A percentile compares a stretch with the other conserved stretches of the same genome.
Conservation (phyloP, 1,139 yeast species). For the Pichia norvegensis region DNA sequence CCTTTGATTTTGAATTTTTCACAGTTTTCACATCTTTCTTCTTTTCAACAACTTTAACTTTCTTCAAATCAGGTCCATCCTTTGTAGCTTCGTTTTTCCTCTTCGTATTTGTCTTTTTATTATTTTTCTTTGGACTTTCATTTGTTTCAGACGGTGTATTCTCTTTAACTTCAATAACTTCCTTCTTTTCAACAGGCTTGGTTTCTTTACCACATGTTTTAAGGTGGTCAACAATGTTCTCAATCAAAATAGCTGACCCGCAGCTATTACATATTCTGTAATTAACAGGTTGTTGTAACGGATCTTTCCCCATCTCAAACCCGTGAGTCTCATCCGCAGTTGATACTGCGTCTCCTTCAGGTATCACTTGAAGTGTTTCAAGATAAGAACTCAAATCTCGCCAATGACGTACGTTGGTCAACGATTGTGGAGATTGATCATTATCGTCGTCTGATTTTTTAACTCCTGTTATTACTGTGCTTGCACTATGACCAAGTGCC, state of each 20-base stretch:
- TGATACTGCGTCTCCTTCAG: not conserved
- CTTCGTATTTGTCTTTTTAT: slow-evolving; percentile 16
- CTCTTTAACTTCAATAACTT: not conserved
- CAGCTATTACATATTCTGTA: slow-evolving; percentile 64
- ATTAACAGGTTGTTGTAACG: slow-evolving; percentile 36
- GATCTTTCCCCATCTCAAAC: slow-evolving; percentile 27
- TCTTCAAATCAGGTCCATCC: slow-evolving; percentile 17
- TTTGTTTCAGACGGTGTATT: not conserved
- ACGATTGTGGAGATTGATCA: not conserved
- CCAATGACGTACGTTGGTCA: slow-evolving; percentile 36
- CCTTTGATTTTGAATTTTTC: slow-evolving; percentile 40
- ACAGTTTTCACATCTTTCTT: slow-evolving; percentile 29
- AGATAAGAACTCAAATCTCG: slow-evolving; percentile 55
- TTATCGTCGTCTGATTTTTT: slow-evolving; percentile 4
- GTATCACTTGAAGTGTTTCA: slow-evolving; percentile 30
- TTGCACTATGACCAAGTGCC: slow-evolving; percentile 21
- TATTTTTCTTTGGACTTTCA: slow-evolving; percentile 14
- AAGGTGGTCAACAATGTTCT: slow-evolving; percentile 40
- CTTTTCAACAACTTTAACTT: slow-evolving; percentile 29
- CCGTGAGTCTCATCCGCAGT: slow-evolving; percentile 11
- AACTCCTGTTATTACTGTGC: slow-evolving; percentile 12
- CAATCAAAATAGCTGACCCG: slow-evolving; percentile 52
- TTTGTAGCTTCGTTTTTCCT: slow-evolving; percentile 5
- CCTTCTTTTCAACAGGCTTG: slow-evolving; percentile 30
- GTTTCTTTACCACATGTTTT: slow-evolving; percentile 39